phyloP scores from a whole-genome alignment of 176 grass and related monocot species.

The Themeda triandra region DNA sequence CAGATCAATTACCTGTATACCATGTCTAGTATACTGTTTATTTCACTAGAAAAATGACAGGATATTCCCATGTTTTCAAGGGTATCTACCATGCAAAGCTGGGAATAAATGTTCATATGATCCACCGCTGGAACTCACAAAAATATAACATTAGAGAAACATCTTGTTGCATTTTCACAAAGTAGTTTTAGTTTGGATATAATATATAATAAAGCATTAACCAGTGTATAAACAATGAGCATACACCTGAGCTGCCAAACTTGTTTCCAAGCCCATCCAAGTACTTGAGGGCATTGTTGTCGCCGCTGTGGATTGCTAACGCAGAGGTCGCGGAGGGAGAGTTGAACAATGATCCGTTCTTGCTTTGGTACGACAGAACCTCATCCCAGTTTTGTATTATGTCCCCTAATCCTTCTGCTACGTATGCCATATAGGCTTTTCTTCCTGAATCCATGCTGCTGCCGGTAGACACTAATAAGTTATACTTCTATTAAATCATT shows the following conservation, averaged over 20 bases:
- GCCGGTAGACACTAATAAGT: too few relatives aligned
- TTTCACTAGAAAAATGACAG: neutral
- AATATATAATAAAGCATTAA: too few relatives aligned
- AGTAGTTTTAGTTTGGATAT: too few relatives aligned
- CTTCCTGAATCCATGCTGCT: conserved; percentile 2
- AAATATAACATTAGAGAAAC: too few relatives aligned
- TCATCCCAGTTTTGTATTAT: conserved; percentile 33
- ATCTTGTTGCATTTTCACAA: too few relatives aligned
- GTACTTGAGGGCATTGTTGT: conserved; percentile 48
- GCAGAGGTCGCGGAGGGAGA: conserved; percentile 59
- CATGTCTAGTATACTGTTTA: neutral
- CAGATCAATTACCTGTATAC: neutral
- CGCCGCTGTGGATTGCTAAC: conserved; percentile 24
- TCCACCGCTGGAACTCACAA: neutral
- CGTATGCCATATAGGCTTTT: conserved; percentile 51
- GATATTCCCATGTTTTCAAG: neutral
- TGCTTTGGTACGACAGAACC: conserved; percentile 41
- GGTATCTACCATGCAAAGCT: neutral
- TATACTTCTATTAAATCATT: too few relatives aligned
- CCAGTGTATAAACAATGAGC: too few relatives aligned
- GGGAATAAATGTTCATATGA: neutral
- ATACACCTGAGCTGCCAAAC: conserved; percentile 37
- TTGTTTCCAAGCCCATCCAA: conserved; percentile 30
- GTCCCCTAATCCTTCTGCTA: conserved; percentile 51
- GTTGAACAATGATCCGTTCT: conserved; percentile 66